Conservation (phyloP, 2,329 filamentous ascomycete genomes). For the Talaromyces atroroseus region DNA sequence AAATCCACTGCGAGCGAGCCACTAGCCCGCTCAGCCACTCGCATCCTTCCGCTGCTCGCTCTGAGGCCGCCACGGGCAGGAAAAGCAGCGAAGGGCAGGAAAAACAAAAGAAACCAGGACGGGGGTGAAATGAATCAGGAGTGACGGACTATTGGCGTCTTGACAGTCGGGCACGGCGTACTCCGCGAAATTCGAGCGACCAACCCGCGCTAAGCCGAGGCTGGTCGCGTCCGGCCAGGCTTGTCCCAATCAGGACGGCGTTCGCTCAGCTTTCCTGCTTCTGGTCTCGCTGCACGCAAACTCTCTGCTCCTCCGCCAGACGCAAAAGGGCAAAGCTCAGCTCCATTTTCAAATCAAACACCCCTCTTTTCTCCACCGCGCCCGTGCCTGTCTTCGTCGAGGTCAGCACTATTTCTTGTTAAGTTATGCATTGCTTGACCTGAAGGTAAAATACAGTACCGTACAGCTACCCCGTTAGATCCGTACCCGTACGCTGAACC, state of each 20-base stretch:
- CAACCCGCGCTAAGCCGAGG: background rate
- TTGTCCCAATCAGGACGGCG: conserved; percentile 2
- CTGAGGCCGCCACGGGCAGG: background rate
- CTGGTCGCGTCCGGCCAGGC: conserved; percentile 7
- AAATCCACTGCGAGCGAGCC: background rate
- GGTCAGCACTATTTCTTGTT: background rate
- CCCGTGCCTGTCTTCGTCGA: conserved; percentile 4
- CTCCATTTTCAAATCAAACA: background rate
- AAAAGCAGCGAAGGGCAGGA: background rate
- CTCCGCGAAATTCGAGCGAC: background rate
- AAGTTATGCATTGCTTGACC: background rate
- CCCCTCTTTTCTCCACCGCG: conserved; percentile 3
- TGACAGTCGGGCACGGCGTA: background rate
- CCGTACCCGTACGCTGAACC: background rate
- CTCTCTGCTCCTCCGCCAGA: background rate
- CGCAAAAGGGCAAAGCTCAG: background rate
- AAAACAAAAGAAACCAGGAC: background rate
- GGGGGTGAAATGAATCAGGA: background rate
- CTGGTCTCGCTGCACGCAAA: conserved; percentile 2
- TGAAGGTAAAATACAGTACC: background rate
- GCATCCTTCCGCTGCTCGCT: background rate
- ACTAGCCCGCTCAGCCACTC: background rate
- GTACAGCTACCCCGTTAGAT: background rate
- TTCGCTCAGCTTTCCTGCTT: background rate
- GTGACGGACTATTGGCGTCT: background rate